Conservation (phyloP, 176 grass and related monocot species). For the Metroxylon sagu region DNA sequence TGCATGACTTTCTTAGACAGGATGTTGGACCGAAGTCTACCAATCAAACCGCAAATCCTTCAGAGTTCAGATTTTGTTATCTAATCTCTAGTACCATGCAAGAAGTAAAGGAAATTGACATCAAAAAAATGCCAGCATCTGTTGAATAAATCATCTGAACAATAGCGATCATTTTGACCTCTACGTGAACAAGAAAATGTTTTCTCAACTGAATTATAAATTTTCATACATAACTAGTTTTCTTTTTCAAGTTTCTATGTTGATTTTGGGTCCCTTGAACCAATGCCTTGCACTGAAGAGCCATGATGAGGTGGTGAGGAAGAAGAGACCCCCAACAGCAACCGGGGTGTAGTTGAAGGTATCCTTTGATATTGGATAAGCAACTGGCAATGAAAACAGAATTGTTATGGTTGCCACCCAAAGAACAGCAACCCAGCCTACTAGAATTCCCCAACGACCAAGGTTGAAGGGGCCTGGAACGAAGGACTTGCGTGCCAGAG, state of each 20-base stretch:
- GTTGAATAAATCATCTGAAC: too few relatives aligned
- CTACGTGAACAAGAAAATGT: too few relatives aligned
- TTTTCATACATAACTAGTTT: too few relatives aligned
- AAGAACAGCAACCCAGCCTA: slow-evolving; percentile 75
- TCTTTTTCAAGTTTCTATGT: slow-evolving; percentile 27
- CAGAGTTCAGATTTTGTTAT: too few relatives aligned
- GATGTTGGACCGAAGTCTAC: too few relatives aligned
- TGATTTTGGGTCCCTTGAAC: slow-evolving; percentile 62
- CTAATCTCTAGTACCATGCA: too few relatives aligned
- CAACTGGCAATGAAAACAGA: slow-evolving; percentile 73
- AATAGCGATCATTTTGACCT: too few relatives aligned
- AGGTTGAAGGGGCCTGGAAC: slow-evolving; percentile 70
- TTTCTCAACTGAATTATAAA: too few relatives aligned
- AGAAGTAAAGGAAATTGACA: too few relatives aligned
- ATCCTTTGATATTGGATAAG: slow-evolving; percentile 78
- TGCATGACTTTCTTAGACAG: too few relatives aligned
- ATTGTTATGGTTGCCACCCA: slow-evolving; percentile 88
- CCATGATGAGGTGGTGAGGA: slow-evolving; percentile 48
- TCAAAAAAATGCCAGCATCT: too few relatives aligned
- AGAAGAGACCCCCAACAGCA: slow-evolving; percentile 45
- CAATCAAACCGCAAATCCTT: too few relatives aligned
- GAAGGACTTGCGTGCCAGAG: slow-evolving; percentile 61
- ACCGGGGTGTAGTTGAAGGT: slow-evolving; percentile 74
- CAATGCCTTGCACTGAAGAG: slow-evolving; percentile 59
- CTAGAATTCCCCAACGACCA: slow-evolving; percentile 42